Evolutionary conservation across 371 early-diverging fungal genomes (phyloP), one percentile per base, ranked within the genome.

Genomic region (Rhizopus stolonifer): DNA sequence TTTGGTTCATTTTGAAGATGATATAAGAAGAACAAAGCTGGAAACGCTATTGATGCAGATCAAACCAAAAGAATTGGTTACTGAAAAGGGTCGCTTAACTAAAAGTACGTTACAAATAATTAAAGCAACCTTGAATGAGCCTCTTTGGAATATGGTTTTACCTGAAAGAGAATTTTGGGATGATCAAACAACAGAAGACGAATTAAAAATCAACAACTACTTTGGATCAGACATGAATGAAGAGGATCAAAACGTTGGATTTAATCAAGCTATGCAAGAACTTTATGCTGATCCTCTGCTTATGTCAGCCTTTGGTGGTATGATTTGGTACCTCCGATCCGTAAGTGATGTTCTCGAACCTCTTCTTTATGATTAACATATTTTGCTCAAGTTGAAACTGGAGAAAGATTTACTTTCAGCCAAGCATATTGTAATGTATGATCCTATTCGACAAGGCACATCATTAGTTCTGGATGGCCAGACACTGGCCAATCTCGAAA

Each of bases 11-110:
- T 89, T 95, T 50, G 73, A 84, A 26, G 99, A 99, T 63, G 96
- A 95, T 61, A 64, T 76, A 18, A 84, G 92, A 54, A 80, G 93
- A 11, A 92, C 93, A 14, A 81, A 81, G 31, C 81, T 99, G 24
- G 95, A 93, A 64, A 99, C 98, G 0, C 63, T 99, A 43, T 75
- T 99, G 15, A 80, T 91, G 58, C 99, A 99, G 69, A 69, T 94
- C 29, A 88, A 88, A 56, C 98, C 98, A 8, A 77, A 81, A 18
- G 98, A 99, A 66, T 68, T 97, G 10, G 84, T 99, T 0, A 80
- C 85, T 0, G 93, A 91, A 60, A 92, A 90, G 58, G 87, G 87
- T 26, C 64, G 68, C 3, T 55, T 94, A 13, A 86, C 86, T 46
- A 65, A 67, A 21, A 65, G 70, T 14, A 88, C 94, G 2, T 75